phyloP scores from a whole-genome alignment of 352 stramenopile species.

The Phytophthora cryptogea region DNA sequence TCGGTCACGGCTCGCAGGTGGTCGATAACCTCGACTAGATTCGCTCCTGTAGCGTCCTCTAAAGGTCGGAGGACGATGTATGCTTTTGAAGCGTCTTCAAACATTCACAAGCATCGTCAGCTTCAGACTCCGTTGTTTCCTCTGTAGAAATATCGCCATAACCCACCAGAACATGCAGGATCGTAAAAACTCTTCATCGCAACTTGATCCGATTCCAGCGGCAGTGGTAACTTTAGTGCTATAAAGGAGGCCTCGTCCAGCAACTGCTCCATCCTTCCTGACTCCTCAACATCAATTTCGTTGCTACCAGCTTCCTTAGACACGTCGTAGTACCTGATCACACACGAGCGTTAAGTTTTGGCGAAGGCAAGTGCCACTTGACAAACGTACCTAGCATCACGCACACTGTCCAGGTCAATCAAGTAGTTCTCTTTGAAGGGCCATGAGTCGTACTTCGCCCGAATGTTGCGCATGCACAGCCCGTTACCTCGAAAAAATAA shows the following conservation, averaged over 20 bases:
- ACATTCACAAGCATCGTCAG: background rate
- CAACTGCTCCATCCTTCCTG: conserved; percentile 26
- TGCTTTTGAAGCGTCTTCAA: conserved; percentile 39
- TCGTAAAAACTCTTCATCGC: conserved; percentile 34
- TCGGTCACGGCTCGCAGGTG: conserved; percentile 18
- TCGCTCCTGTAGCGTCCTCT: conserved; percentile 33
- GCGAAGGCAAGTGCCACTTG: background rate
- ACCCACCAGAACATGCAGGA: conserved; percentile 23
- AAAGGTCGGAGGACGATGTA: conserved; percentile 39
- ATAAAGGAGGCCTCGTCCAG: conserved; percentile 34
- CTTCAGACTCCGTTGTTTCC: background rate
- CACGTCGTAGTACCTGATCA: conserved; percentile 15
- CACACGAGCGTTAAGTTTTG: conserved; percentile 7
- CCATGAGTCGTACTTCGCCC: conserved; percentile 37
- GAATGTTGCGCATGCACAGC: conserved; percentile 46
- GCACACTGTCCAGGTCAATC: conserved; percentile 17
- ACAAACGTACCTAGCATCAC: conserved; percentile 29
- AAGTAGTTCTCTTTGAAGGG: conserved; percentile 34
- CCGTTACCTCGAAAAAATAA: conserved; percentile 41
- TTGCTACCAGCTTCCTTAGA: conserved; percentile 13
- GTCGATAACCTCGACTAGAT: conserved; percentile 25
- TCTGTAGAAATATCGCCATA: background rate
- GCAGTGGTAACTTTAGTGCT: conserved; percentile 27
- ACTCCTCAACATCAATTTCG: conserved; percentile 17
- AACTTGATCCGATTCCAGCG: conserved; percentile 16